These are phyloP conservation scores for Moricandia moricandioides DNA, from an alignment of 345 rosid species.

Conservation along the genomic window DNA sequence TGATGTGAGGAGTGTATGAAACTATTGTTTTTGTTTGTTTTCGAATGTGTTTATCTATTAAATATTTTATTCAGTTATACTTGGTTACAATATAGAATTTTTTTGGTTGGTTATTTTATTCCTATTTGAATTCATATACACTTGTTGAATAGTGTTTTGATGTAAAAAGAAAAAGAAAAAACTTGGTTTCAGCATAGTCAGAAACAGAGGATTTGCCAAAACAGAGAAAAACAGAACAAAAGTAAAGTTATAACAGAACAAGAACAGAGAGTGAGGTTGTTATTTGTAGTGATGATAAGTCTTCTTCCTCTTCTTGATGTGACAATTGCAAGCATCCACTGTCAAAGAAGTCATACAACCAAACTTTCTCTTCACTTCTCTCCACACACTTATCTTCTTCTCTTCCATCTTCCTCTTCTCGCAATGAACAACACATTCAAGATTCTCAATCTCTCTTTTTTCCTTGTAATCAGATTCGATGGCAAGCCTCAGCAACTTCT, in stretches of 20 bases:
- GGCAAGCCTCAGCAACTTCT: conserved; percentile 58
- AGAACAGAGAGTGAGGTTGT: neutral
- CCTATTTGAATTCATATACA: too few relatives aligned
- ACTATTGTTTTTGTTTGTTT: neutral
- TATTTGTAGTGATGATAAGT: conserved; percentile 22
- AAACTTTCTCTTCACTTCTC: conserved; percentile 75
- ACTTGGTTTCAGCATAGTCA: neutral
- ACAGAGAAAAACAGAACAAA: conserved; percentile 7
- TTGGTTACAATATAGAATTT: too few relatives aligned
- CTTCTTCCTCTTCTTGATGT: conserved; percentile 47
- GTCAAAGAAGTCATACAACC: conserved; percentile 54
- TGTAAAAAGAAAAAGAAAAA: too few relatives aligned
- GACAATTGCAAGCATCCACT: conserved; percentile 50
- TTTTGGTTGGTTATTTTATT: too few relatives aligned
- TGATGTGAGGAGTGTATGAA: neutral
- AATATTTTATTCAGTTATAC: neutral
- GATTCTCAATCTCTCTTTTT: conserved; percentile 15
- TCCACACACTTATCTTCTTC: conserved; percentile 59
- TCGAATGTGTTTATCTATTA: neutral
- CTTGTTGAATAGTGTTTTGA: too few relatives aligned
- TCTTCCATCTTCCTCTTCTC: conserved; percentile 35
- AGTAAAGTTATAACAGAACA: neutral
- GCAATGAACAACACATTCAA: conserved; percentile 26
- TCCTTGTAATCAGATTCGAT: conserved; percentile 36
- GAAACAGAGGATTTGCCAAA: conserved; percentile 1